Evolutionary conservation across 768 basidiomycete genomes (phyloP), one percentile per base, ranked within the genome.

Genomic region (Lepiota venenata): DNA sequence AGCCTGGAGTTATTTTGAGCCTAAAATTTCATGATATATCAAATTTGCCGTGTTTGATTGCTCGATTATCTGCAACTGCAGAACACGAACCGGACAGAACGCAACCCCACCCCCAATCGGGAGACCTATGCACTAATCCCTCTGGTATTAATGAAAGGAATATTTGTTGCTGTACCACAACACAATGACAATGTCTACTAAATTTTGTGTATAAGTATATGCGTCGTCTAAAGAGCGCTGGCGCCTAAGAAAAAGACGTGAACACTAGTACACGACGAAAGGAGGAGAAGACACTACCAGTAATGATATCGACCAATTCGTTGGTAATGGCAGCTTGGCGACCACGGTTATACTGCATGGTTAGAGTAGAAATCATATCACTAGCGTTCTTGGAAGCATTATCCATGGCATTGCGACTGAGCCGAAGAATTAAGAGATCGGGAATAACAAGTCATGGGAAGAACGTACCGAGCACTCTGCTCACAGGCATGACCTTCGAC

Each of bases 311-410:
- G 59, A 93, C 89, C 65, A 93, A 75, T 75, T 96, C 93, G 75
- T 94, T 96, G 58, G 94, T 98, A 67, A 98, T 98, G 61, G 93
- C 88, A 60, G 94, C 94, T 78, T 98, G 94, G 68, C 94, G 91
- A 79, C 95, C 94, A 82, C 94, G 91, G 71, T 98, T 98, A 83
- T 95, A 98, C 71, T 96, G 82, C 88, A 97, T 88, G 70, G 89
- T 88, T 47, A 98, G 79, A 42, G 77, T 71, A 57, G 72, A 72
- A 66, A 98, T 96, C 94, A 98, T 97, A 73, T 95, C 94, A 32
- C 74, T 76, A 55, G 97, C 97, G 71, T 99, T 98, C 85, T 99
- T 99, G 61, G 95, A 93, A 45, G 96, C 96, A 67, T 93, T 98
- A 83, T 98, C 97, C 97, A 99, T 99, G 65, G 97, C 97, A 62